These are phyloP conservation scores for Aspergillus baeticus DNA, from an alignment of 495 filamentous ascomycete genomes.

Conservation along the genomic window DNA sequence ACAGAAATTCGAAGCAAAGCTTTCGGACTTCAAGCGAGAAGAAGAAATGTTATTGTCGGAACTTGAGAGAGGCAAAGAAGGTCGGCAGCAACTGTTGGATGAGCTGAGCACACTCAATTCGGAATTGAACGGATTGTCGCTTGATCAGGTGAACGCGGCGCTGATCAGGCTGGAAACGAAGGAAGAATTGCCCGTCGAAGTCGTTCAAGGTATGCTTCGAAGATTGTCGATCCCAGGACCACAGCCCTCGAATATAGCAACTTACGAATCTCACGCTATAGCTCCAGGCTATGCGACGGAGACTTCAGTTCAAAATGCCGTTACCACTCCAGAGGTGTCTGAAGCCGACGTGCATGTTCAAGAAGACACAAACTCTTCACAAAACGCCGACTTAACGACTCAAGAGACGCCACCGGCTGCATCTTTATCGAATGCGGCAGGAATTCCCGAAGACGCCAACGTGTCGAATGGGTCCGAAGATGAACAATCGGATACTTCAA, in stretches of 20 bases:
- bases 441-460: not conserved
- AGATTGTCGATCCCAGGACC: not conserved
- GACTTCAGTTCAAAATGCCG: not conserved
- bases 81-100: conserved; percentile 43
- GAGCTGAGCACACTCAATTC: conserved; percentile 54
- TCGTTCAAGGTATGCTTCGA: conserved; percentile 27
- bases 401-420: not conserved
- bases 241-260: not conserved
- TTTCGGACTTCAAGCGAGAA: conserved; percentile 56
- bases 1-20: conserved; percentile 39
- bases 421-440: not conserved
- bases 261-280: conserved; percentile 6
- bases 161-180: conserved; percentile 27
- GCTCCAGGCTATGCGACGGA: not conserved
- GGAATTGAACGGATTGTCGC: conserved; percentile 43
- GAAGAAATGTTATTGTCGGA: conserved; percentile 58
- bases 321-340: not conserved
- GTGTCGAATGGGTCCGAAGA: not conserved
- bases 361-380: not conserved
- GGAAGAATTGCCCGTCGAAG: conserved; percentile 22
- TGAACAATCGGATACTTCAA: conserved; percentile 15
- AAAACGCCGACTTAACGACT: not conserved
- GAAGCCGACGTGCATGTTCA: not conserved
- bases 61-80: conserved; percentile 46
- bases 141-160: conserved; percentile 41